Conservation (phyloP, 768 basidiomycete genomes). For the Tulasnella sp. region DNA sequence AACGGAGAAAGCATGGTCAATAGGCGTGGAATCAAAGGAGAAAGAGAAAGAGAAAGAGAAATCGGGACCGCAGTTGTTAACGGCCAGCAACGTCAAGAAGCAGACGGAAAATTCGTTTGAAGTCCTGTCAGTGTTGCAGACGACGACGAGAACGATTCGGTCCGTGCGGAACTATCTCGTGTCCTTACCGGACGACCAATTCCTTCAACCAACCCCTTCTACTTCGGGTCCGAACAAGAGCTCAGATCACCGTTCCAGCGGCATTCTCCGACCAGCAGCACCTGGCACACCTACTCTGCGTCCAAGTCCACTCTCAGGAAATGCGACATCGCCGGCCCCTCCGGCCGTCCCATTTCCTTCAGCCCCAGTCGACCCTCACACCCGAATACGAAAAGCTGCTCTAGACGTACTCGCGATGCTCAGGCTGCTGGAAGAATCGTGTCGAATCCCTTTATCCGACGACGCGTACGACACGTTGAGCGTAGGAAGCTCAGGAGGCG, state of each 20-base stretch:
- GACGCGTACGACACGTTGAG: slow-evolving; percentile 78
- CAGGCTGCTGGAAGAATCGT: slow-evolving; percentile 69
- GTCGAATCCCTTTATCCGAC: slow-evolving; percentile 66
- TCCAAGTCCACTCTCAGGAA: neutral
- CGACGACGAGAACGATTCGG: slow-evolving; percentile 71
- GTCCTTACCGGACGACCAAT: slow-evolving; percentile 62
- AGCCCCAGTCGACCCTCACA: slow-evolving; percentile 49
- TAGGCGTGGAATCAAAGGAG: slow-evolving; percentile 30
- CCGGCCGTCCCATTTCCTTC: slow-evolving; percentile 25
- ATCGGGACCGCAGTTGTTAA: neutral
- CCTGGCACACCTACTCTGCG: neutral
- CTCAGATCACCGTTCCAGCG: neutral
- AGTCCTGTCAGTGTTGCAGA: slow-evolving; percentile 63
- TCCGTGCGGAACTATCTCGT: slow-evolving; percentile 78
- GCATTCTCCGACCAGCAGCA: neutral
- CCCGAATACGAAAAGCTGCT: slow-evolving; percentile 64
- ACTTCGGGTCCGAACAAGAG: neutral
- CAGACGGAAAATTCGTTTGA: slow-evolving; percentile 36
- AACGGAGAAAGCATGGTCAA: slow-evolving; percentile 56
- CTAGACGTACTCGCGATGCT: slow-evolving; percentile 77
- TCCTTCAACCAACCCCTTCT: neutral
- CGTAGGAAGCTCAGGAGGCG: slow-evolving; percentile 14
- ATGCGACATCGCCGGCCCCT: neutral
- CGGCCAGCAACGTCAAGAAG: neutral
- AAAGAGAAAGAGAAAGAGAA: neutral